phyloP scores from a whole-genome alignment of 495 filamentous ascomycete species.

The Trichoderma orchidacearum region DNA sequence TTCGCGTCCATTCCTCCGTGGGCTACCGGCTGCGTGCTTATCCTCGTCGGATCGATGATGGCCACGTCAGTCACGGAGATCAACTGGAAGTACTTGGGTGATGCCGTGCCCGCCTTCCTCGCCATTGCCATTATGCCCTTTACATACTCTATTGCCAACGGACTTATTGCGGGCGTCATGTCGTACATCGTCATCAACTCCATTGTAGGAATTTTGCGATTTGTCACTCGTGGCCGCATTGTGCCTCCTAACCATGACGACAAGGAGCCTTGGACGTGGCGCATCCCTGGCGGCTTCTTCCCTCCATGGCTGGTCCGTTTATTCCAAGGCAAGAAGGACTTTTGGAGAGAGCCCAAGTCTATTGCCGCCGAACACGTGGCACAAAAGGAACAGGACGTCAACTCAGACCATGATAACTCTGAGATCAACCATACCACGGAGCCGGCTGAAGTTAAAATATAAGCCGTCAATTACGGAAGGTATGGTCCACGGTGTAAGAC shows the following conservation, averaged over 20 bases:
- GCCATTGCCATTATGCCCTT: conserved; percentile 79
- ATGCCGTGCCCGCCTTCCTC: conserved; percentile 67
- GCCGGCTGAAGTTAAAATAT: background rate
- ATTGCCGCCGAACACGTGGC: background rate
- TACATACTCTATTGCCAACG: conserved; percentile 68
- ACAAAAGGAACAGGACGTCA: background rate
- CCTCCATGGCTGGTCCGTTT: conserved; percentile 54
- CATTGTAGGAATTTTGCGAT: conserved; percentile 49
- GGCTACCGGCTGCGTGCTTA: conserved; percentile 71
- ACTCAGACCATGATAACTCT: too few relatives aligned
- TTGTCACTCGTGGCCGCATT: conserved; percentile 49
- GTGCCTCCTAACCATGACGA: conserved; percentile 57
- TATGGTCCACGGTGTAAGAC: background rate
- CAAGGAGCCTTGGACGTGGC: conserved; percentile 63
- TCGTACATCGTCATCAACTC: conserved; percentile 59
- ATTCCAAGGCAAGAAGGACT: conserved; percentile 50
- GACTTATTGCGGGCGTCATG: conserved; percentile 61
- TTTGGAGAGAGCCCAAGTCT: conserved; percentile 32
- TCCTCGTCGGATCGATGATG: conserved; percentile 76
- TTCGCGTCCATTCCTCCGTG: conserved; percentile 75
- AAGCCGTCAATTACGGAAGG: background rate
- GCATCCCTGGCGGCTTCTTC: conserved; percentile 50
- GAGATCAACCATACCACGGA: background rate
- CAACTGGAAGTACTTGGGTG: conserved; percentile 71
- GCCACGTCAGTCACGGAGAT: conserved; percentile 58